Base-by-base conservation (phyloP, 768 basidiomycete genomes). In the Terana coerulea region DNA sequence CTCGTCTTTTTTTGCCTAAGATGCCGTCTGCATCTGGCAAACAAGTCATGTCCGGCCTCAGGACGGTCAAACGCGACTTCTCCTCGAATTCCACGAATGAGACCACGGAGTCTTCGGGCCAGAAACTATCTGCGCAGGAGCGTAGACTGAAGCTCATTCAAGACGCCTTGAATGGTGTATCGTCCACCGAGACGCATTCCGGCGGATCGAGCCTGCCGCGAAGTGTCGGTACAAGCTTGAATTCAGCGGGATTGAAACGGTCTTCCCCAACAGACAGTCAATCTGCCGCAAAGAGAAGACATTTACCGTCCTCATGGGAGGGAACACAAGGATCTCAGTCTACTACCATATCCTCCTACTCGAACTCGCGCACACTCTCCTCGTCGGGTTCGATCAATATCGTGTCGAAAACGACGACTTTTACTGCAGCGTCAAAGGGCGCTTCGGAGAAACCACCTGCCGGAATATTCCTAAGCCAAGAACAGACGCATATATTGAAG, bases 401-500 rank as follows among this genome's bases (percentile, higher is more conserved):
- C 15, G 24, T 55, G 28, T 54, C 55, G 14, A 59, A 44, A 12
- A 15, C 57, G 1, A n/a, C 61, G 4, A 60, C 54, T 41, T 26
- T 43, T 29, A 56, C 37, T 2, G 49, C 25, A 2, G 28, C 25
- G 24, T 8, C 49, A 12, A 41, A 41, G 5, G 35, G 21, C 31
- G 6, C 49, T 2, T 31, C 55, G 5, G 10, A 37, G 0, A 34
- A 55, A 2, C 65, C 66, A 52, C 60, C 64, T 29, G 65, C 78
- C 2, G 54, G 68, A 1, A 68, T 93, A 17, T 77, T 80, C 56
- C 74, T 98, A 52, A 95, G 93, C 67, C 69, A 78, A 53, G 95
- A 98, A 63, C 97, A 99, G 69, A 83, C 74, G 46, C 79, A 86
- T 53, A 90, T 99, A 42, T 71, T 97, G 54, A 76, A 79, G 52